These are phyloP conservation scores for Pestalotiopsis sp. DNA, from an alignment of 2,329 filamentous ascomycete genomes.

Conservation along the genomic window DNA sequence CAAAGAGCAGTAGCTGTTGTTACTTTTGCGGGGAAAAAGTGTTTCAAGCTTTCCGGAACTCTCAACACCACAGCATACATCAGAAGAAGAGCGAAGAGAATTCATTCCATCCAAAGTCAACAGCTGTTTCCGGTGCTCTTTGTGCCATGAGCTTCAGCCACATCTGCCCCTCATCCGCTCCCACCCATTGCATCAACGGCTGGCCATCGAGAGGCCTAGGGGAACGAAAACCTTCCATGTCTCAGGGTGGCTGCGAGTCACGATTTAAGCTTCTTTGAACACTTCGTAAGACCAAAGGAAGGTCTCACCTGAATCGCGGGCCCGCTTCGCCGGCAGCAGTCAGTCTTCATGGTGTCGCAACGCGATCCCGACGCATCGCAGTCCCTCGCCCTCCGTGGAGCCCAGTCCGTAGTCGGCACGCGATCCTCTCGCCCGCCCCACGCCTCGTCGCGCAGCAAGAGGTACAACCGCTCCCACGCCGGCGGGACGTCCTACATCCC, in stretches of 20 bases:
- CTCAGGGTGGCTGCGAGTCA: constrained; percentile 1
- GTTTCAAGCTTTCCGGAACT: not conserved
- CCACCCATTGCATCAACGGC: not conserved
- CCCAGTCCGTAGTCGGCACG: constrained; percentile 66
- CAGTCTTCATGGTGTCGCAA: constrained; percentile 63
- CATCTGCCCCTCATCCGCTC: constrained; percentile 11
- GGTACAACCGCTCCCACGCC: constrained; percentile 80
- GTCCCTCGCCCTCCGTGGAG: constrained; percentile 60
- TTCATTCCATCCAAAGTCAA: not conserved
- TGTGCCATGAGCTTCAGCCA: constrained; percentile 16
- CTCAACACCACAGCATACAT: not conserved
- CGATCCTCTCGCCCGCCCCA: constrained; percentile 56
- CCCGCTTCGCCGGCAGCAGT: not conserved
- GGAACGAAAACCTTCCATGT: constrained; percentile 9
- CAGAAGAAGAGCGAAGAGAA: not conserved
- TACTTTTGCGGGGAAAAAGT: too few relatives aligned
- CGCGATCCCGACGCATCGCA: constrained; percentile 48
- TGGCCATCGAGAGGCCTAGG: constrained; percentile 16
- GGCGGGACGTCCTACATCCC: constrained; percentile 70
- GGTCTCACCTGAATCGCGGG: not conserved
- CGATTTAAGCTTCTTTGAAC: not conserved
- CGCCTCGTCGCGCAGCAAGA: constrained; percentile 58
- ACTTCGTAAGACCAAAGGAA: not conserved
- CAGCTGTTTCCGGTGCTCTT: not conserved
- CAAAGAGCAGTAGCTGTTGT: not conserved